A percentile compares a stretch with the other conserved stretches of the same genome.
These are phyloP conservation scores for Gelatoporia subvermispora DNA, from an alignment of 768 basidiomycete species.

Conservation along the genomic window DNA sequence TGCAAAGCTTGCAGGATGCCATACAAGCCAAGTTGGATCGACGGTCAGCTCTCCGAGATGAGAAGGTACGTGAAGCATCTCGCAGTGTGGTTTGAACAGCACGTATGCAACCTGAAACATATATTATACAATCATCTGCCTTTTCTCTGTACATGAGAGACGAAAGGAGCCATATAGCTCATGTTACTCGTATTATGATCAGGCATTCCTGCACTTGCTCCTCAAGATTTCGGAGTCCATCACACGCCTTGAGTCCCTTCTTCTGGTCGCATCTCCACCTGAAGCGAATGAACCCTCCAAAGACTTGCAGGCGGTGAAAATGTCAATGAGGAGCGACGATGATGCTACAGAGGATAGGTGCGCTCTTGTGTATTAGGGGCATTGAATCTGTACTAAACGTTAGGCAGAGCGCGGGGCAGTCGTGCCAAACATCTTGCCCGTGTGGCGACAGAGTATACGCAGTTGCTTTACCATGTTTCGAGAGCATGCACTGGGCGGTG, in stretches of 20 bases:
- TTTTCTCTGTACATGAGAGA: too few species aligned
- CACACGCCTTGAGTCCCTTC: constrained; percentile 79
- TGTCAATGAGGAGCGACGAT: constrained; percentile 29
- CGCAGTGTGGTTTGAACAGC: background rate
- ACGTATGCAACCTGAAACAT: background rate
- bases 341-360: constrained; percentile 40
- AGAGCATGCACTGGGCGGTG: constrained; percentile 79
- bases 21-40: constrained; percentile 76
- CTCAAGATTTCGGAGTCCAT: constrained; percentile 92
- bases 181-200: too few species aligned
- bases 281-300: constrained; percentile 35
- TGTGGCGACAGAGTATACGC: constrained; percentile 87
- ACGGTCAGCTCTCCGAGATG: constrained; percentile 73
- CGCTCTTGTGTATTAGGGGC: constrained; percentile 25
- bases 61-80: constrained; percentile 53
- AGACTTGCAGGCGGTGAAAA: constrained; percentile 29
- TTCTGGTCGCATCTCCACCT: constrained; percentile 59
- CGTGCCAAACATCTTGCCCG: constrained; percentile 77
- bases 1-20: constrained; percentile 63
- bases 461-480: constrained; percentile 82
- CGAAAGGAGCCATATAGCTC: too few species aligned
- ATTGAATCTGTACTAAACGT: background rate
- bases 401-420: constrained; percentile 49
- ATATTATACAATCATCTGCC: too few species aligned
- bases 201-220: constrained; percentile 83